Conservation (phyloP, 768 basidiomycete genomes). For the Auriculariales sp. region DNA sequence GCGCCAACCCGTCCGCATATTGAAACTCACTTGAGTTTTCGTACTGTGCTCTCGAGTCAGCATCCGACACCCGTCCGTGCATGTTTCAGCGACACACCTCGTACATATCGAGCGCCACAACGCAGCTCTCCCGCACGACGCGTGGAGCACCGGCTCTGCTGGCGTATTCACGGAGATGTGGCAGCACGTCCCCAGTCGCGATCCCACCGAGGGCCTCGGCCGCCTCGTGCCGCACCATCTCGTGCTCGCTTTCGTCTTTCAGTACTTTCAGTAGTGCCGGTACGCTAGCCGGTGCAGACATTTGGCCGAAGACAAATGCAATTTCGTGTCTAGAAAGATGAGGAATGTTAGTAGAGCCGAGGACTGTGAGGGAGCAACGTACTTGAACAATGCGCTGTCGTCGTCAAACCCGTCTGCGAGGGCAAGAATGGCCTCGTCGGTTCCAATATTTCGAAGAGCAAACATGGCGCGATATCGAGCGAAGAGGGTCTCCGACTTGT, state of each 20-base stretch:
- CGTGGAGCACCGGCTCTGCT: conserved; percentile 59
- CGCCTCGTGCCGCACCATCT: conserved; percentile 98
- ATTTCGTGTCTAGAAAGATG: conserved; percentile 72
- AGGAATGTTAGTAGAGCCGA: too few species aligned
- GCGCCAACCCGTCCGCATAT: conserved; percentile 43
- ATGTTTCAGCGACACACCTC: conserved; percentile 38
- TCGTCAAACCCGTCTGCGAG: conserved; percentile 85
- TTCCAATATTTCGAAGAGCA: conserved; percentile 85
- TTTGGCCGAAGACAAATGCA: conserved; percentile 95
- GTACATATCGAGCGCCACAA: conserved; percentile 96
- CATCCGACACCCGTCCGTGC: not conserved
- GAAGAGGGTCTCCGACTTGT: conserved; percentile 61
- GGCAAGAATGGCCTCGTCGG: conserved; percentile 72
- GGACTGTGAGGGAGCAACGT: conserved; percentile 13
- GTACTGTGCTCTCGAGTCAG: conserved; percentile 28
- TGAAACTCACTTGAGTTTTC: conserved; percentile 75
- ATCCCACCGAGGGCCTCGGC: conserved; percentile 98
- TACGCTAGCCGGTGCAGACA: conserved; percentile 77
- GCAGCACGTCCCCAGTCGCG: conserved; percentile 80
- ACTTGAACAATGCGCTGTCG: conserved; percentile 89
- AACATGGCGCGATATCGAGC: conserved; percentile 98
- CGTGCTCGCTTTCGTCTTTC: conserved; percentile 56
- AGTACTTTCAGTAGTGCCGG: conserved; percentile 72
- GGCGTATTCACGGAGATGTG: conserved; percentile 78
- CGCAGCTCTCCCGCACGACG: conserved; percentile 91